phyloP scores from a whole-genome alignment of 192 early-diverging fungal genomes.

The Dissophora ornata region DNA sequence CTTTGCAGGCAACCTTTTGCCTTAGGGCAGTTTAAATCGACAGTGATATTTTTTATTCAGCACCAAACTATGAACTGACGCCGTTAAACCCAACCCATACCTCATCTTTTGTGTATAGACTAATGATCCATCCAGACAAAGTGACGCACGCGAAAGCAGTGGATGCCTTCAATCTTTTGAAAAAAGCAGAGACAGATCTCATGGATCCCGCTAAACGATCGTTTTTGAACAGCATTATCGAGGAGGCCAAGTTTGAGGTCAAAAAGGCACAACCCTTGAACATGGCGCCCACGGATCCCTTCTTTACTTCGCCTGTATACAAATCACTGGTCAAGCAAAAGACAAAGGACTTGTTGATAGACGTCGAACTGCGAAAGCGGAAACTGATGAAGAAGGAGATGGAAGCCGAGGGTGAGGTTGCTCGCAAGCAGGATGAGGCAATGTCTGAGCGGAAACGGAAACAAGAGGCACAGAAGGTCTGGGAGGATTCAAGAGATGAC shows the following conservation, averaged over 20 bases:
- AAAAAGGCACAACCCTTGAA: conserved; percentile 51
- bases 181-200: conserved; percentile 70
- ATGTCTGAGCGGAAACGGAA: conserved; percentile 65
- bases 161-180: conserved; percentile 67
- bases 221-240: conserved; percentile 62
- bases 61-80: too few species aligned
- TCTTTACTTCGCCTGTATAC: conserved; percentile 56
- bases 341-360: conserved; percentile 64
- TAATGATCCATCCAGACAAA: conserved; percentile 74
- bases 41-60: too few species aligned
- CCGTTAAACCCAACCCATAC: too few species aligned
- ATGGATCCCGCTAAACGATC: conserved; percentile 57
- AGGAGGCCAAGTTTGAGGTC: conserved; percentile 65
- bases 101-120: conserved; percentile 15
- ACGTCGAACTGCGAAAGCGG: conserved; percentile 62
- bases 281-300: conserved; percentile 57
- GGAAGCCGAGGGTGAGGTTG: conserved; percentile 65
- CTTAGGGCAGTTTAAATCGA: not conserved
- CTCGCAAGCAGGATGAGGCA: conserved; percentile 64
- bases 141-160: conserved; percentile 62
- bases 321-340: conserved; percentile 59
- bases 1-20: not conserved
- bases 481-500: conserved; percentile 68
- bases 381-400: conserved; percentile 65
- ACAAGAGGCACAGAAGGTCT: conserved; percentile 64